These are phyloP conservation scores for Chlorella sp. DNA, from an alignment of 139 green algal genomes.

Conservation along the genomic window DNA sequence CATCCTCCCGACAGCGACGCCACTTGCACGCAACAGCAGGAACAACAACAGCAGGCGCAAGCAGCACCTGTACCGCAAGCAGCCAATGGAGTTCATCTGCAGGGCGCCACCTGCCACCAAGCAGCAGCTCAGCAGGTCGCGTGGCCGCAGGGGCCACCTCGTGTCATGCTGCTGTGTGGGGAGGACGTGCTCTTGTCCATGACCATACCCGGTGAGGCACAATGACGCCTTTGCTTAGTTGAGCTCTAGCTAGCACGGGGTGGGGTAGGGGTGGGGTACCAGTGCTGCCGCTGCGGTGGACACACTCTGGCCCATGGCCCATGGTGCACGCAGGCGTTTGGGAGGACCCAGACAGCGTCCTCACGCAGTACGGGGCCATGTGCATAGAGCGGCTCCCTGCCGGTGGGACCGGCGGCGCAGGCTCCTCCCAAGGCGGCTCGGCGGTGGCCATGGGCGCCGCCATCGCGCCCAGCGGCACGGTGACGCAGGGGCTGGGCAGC, in stretches of 20 bases:
- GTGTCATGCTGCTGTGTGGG: background rate
- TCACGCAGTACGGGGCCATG: background rate
- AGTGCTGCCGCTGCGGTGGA: background rate
- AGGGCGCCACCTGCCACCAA: background rate
- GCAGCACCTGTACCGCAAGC: background rate
- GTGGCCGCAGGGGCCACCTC: background rate
- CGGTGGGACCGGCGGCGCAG: too few relatives aligned
- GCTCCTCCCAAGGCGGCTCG: too few relatives aligned
- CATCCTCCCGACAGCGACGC: background rate
- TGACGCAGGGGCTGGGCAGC: too few relatives aligned
- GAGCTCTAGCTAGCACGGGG: background rate
- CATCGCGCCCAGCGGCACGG: too few relatives aligned
- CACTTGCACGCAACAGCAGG: background rate
- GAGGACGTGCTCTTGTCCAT: background rate
- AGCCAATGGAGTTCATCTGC: background rate
- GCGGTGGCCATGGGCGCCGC: too few relatives aligned
- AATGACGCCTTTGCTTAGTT: background rate
- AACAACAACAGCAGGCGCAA: background rate
- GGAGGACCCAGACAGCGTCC: background rate
- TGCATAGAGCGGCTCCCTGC: background rate
- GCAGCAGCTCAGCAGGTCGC: too few relatives aligned
- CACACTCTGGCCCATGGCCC: background rate
- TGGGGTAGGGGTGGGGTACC: background rate
- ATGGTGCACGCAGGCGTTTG: background rate
- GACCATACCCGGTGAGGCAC: background rate